Conservation (phyloP, 2,329 filamentous ascomycete genomes). For the Verticillium nonalfalfae region DNA sequence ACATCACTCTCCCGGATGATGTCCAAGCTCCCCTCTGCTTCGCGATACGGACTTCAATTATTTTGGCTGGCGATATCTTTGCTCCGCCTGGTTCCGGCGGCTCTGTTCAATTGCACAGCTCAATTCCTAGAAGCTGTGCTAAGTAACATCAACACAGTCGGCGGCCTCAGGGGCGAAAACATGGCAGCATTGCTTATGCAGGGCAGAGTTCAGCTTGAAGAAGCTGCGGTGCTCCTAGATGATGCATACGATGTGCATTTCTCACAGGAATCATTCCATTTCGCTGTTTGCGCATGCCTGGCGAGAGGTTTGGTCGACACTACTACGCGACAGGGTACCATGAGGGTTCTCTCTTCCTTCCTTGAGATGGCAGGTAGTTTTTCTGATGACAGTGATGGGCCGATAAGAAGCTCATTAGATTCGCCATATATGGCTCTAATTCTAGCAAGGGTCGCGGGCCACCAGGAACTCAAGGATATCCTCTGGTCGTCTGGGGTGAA, state of each 20-base stretch:
- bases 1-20: constrained; percentile 66
- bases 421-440: constrained; percentile 58
- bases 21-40: constrained; percentile 59
- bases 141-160: constrained; percentile 55
- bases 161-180: constrained; percentile 47
- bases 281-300: constrained; percentile 58
- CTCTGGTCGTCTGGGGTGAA: constrained; percentile 55
- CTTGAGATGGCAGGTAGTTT: constrained; percentile 43
- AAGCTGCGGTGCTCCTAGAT: constrained; percentile 55
- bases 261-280: constrained; percentile 58
- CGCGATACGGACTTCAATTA: constrained; percentile 61
- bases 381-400: constrained; percentile 12
- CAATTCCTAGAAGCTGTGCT: constrained; percentile 59
- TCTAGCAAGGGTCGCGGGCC: constrained; percentile 46
- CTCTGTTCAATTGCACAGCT: constrained; percentile 60
- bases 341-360: constrained; percentile 57
- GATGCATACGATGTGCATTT: constrained; percentile 63
- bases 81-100: constrained; percentile 54
- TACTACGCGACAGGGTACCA: constrained; percentile 50
- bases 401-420: constrained; percentile 15
- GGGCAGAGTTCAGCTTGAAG: constrained; percentile 53
- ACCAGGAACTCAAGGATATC: constrained; percentile 56
- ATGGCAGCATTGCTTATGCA: constrained; percentile 56
- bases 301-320: constrained; percentile 59
- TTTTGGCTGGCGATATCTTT: constrained; percentile 67